Evolutionary conservation across 2,329 filamentous ascomycete genomes (phyloP).

Genomic region (Rhytidhysteron rufulum): DNA sequence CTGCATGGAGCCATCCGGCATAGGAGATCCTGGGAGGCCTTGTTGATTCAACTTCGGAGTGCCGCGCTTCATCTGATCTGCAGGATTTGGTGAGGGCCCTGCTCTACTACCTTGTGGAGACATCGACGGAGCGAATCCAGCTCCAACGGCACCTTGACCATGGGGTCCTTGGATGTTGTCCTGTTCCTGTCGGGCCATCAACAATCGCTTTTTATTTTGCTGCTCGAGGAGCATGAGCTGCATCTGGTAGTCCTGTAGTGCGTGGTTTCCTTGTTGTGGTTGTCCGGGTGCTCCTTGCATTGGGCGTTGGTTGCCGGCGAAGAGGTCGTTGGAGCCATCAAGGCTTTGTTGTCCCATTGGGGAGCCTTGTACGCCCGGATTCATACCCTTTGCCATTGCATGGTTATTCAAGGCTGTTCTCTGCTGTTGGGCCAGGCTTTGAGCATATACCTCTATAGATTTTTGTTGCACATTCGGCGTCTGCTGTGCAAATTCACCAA

Average conservation of each 20-base stretch:
- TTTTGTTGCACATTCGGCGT: slow-evolving; percentile 66
- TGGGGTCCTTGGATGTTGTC: slow-evolving; percentile 58
- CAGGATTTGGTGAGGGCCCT: slow-evolving; percentile 71
- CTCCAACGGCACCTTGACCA: slow-evolving; percentile 46
- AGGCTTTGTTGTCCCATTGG: slow-evolving; percentile 67
- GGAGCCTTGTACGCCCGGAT: slow-evolving; percentile 71
- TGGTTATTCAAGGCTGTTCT: slow-evolving; percentile 76
- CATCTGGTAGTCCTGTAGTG: slow-evolving; percentile 85
- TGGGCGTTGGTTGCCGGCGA: slow-evolving; percentile 43
- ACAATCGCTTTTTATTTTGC: slow-evolving; percentile 80
- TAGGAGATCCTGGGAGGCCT: slow-evolving; percentile 63
- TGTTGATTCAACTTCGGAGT: slow-evolving; percentile 69
- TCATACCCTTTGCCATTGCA: slow-evolving; percentile 71
- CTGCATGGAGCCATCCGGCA: slow-evolving; percentile 66
- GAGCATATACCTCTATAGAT: slow-evolving; percentile 82
- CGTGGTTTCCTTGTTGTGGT: slow-evolving; percentile 65
- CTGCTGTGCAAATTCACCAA: slow-evolving; percentile 59
- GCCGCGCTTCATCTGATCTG: slow-evolving; percentile 74
- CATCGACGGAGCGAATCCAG: slow-evolving; percentile 61
- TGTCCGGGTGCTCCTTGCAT: slow-evolving; percentile 56
- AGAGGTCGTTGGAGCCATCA: slow-evolving; percentile 31
- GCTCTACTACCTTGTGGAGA: slow-evolving; percentile 66
- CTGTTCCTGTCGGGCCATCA: slow-evolving; percentile 79
- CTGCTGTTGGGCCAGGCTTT: slow-evolving; percentile 79
- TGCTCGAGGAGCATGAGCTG: slow-evolving; percentile 83